Evolutionary conservation across 2,329 filamentous ascomycete species (phyloP).

Genomic region (Neobulgaria alba): DNA sequence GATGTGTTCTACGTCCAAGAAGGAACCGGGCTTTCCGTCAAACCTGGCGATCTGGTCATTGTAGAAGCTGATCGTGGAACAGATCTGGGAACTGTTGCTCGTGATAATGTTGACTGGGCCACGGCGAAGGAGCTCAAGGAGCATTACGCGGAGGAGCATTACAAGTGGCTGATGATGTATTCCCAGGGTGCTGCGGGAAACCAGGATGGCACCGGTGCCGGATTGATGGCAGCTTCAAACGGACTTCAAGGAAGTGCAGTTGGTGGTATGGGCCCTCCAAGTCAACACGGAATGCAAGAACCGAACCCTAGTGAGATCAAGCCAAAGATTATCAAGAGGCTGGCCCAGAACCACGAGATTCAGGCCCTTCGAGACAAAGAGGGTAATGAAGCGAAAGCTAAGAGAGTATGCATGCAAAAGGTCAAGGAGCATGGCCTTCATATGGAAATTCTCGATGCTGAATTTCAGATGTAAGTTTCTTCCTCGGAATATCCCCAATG

Average conservation of each 20-base stretch:
- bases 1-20: constrained; percentile 98
- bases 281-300: constrained; percentile 65
- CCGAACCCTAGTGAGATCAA: constrained; percentile 69
- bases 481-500: too few relatives aligned
- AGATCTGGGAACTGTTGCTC: constrained; percentile 86
- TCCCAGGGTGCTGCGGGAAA: constrained; percentile 65
- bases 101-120: constrained; percentile 80
- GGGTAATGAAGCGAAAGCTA: constrained; percentile 94
- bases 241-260: constrained; percentile 61
- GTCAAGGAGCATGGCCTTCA: constrained; percentile 88
- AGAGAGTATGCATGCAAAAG: constrained; percentile 93
- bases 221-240: constrained; percentile 55
- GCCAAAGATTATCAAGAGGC: constrained; percentile 92
- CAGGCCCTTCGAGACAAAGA: constrained; percentile 87
- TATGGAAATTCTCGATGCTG: constrained; percentile 98
- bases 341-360: constrained; percentile 87
- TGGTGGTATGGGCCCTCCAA: constrained; percentile 69
- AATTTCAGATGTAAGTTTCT: constrained; percentile 95
- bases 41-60: constrained; percentile 88
- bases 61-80: constrained; percentile 95
- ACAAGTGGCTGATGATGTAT: constrained; percentile 99
- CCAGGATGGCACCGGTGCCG: constrained; percentile 51
- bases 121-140: constrained; percentile 84
- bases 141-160: constrained; percentile 89
- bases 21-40: constrained; percentile 84